Conservation (phyloP, 768 basidiomycete species). For the Russula virescens region DNA sequence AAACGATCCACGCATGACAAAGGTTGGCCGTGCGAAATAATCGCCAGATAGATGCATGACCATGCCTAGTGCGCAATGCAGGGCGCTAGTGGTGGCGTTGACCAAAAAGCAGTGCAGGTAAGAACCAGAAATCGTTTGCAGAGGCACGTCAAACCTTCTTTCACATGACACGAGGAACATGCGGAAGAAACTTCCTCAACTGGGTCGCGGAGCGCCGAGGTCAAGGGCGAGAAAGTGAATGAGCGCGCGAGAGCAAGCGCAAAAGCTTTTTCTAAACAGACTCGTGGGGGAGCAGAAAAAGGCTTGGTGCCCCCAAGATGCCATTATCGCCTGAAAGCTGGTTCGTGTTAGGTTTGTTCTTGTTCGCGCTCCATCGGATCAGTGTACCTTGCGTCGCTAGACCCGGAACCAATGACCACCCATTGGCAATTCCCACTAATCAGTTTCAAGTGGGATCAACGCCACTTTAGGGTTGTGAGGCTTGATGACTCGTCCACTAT, state of each 20-base stretch:
- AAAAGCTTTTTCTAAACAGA: background rate
- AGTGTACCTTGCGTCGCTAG: too few relatives aligned
- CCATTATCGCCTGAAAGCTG: background rate
- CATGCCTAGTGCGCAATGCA: slow-evolving; percentile 1
- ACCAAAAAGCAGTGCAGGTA: background rate
- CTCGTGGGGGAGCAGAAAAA: too few relatives aligned
- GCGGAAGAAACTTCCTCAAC: slow-evolving; percentile 1
- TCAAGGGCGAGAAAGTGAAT: background rate
- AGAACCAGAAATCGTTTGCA: background rate
- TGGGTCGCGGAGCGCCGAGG: slow-evolving; percentile 7
- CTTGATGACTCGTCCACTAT: background rate
- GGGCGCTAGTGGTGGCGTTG: background rate
- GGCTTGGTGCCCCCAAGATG: background rate
- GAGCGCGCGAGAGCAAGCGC: background rate
- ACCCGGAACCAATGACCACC: too few relatives aligned
- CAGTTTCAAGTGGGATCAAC: background rate
- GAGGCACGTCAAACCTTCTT: slow-evolving; percentile 5
- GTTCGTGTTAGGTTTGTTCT: background rate
- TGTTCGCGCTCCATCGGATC: background rate
- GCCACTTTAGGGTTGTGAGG: too few relatives aligned
- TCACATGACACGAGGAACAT: slow-evolving; percentile 4
- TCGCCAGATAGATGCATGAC: background rate
- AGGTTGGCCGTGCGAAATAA: too few relatives aligned
- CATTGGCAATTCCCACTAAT: background rate
- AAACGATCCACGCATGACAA: background rate